phyloP scores from a whole-genome alignment of 208 protist genomes.

The Leishmania mexicana region DNA sequence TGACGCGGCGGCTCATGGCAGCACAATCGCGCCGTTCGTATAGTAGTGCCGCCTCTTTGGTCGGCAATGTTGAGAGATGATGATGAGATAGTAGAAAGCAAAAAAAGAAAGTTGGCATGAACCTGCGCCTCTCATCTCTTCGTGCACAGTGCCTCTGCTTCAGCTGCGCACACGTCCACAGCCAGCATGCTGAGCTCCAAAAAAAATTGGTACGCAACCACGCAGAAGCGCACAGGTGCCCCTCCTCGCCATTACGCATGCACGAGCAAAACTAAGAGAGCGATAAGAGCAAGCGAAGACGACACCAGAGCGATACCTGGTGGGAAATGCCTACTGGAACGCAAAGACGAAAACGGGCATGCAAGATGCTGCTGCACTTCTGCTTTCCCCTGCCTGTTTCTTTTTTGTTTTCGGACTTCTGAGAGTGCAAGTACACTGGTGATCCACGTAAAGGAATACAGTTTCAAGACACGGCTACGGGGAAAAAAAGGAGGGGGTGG shows the following conservation, averaged over 20 bases:
- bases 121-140: background rate
- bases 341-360: background rate
- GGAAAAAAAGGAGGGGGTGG: background rate
- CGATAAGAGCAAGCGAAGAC: conserved; percentile 15
- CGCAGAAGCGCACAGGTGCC: background rate
- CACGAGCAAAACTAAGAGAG: background rate
- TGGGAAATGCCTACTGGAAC: background rate
- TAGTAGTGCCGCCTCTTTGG: background rate
- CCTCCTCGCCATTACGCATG: background rate
- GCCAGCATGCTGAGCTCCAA: background rate
- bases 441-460: background rate
- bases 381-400: background rate
- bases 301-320: background rate
- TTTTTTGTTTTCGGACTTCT: background rate
- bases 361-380: background rate
- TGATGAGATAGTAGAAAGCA: conserved; percentile 9
- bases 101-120: conserved; percentile 6
- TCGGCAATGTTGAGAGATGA: conserved; percentile 2
- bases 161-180: background rate
- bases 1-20: conserved; percentile 38
- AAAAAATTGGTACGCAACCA: background rate
- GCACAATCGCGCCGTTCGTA: background rate
- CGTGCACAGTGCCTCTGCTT: background rate
- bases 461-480: background rate
- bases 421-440: background rate